Conservation (phyloP, 352 stramenopile species). For the Phytophthora pluvialis region DNA sequence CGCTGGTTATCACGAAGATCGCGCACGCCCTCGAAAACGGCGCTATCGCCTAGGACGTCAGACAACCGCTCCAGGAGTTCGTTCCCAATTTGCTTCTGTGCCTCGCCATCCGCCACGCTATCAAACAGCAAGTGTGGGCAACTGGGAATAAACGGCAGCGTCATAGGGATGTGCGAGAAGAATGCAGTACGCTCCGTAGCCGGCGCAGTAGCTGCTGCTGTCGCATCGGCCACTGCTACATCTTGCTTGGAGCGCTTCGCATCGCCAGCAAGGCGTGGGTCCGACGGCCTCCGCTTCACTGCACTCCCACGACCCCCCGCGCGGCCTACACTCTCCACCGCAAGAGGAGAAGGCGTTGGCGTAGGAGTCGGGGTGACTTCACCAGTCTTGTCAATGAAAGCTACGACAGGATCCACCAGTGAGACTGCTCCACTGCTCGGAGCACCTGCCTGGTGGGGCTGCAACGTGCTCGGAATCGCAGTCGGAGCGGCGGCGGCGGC, state of each 20-base stretch:
- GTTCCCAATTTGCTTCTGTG: conserved; percentile 49
- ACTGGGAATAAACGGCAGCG: conserved; percentile 56
- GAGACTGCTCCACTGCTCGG: conserved; percentile 16
- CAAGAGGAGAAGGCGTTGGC: conserved; percentile 32
- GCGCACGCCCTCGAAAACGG: conserved; percentile 73
- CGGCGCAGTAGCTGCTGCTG: neutral
- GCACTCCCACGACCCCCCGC: neutral
- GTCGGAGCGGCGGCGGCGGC: neutral
- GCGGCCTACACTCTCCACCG: conserved; percentile 38
- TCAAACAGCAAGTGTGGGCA: conserved; percentile 80
- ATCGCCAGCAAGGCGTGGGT: conserved; percentile 23
- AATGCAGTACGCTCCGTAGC: conserved; percentile 34
- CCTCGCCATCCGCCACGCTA: conserved; percentile 35
- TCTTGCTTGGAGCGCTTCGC: conserved; percentile 41
- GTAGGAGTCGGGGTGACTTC: conserved; percentile 21
- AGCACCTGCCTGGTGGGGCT: conserved; percentile 19
- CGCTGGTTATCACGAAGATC: conserved; percentile 67
- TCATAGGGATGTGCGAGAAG: conserved; percentile 61
- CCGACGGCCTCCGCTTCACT: conserved; percentile 22
- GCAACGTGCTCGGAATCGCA: conserved; percentile 26
- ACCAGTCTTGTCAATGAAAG: conserved; percentile 74
- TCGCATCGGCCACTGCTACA: conserved; percentile 3
- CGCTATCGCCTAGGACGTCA: conserved; percentile 62
- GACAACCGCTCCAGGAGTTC: conserved; percentile 68
- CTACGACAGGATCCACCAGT: conserved; percentile 53